Percentiles rank a stretch among this genome's conserved stretches.
Evolutionary conservation across 305 asterid species (phyloP).

Genomic region (Fraxinus dipetala): DNA sequence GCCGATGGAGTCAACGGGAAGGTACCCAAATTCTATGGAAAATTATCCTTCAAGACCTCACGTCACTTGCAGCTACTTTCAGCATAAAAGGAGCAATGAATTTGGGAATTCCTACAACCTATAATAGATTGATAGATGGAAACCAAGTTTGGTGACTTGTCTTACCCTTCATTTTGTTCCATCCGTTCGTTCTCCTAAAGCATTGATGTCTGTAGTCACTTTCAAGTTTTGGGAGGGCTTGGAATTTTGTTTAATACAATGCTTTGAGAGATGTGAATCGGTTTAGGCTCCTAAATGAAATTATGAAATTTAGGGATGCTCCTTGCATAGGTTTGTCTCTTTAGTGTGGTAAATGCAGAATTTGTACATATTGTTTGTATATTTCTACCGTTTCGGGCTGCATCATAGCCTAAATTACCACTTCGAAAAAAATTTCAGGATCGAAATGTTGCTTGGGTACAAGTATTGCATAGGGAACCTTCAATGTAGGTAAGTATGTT

Average conservation of each 20-base stretch:
- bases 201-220: constrained; percentile 10
- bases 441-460: constrained; percentile 38
- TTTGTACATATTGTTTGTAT: constrained; percentile 27
- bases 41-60: constrained; percentile 63
- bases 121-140: constrained; percentile 47
- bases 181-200: neutral
- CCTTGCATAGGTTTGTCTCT: constrained; percentile 10
- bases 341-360: constrained; percentile 27
- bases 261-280: constrained; percentile 17
- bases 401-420: constrained; percentile 40
- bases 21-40: constrained; percentile 57
- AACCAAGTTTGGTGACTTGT: constrained; percentile 59
- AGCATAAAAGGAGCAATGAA: constrained; percentile 70
- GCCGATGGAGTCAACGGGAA: constrained; percentile 55
- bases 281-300: constrained; percentile 5
- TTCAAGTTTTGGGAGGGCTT: constrained; percentile 11
- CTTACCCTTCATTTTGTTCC: constrained; percentile 26
- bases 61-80: constrained; percentile 54
- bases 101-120: constrained; percentile 62
- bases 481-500: constrained; percentile 47
- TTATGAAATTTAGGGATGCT: constrained; percentile 16
- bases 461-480: constrained; percentile 30
- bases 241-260: constrained; percentile 16
- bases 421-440: constrained; percentile 56
- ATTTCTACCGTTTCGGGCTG: constrained; percentile 23